Evolutionary conservation across 257 asterid species (phyloP), one percentile per base, ranked within the genome.

Genomic region (Penstemon barbatus): DNA sequence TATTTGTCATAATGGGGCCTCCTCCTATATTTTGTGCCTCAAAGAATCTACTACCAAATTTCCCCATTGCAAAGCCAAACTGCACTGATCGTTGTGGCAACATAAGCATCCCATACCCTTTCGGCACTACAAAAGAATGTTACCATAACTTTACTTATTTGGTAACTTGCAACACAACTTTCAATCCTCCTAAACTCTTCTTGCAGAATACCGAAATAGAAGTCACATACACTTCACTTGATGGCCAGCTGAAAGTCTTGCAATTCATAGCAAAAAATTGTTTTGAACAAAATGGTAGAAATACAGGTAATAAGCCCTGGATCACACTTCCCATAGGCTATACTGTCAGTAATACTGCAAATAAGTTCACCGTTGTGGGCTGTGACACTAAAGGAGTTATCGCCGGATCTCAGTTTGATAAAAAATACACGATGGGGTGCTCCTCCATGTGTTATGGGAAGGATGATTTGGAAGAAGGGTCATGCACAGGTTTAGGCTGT

Each of bases 51-150:
- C 18, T 15, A 15, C 18, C 18, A 15, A 15, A 15, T 15, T 69
- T 12, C 37, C 64, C 68, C 5, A 41, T 74, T 55, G 66, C 72
- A 4, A 15, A 56, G 66, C 42, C 68, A 4, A 53, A 57, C 12
- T 78, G 75, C 54, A 4, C 5, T 3, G 63, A 61, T 43, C 57
- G 42, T 5, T 78, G 83, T 25, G 83, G 80, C 5, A 5, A 51
- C 12, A 42, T 78, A 11, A n/a, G 3, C 33, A 66, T 78, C 57
- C 80, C 80, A 25, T 74, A 39, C 9, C 80, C 83, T 0, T 74
- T 66, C 36, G 78, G 80, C 7, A 38, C 48, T 0, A 5, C 36
- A 2, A 6, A 0, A 12, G 66, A 5, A 4, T 78, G 77, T 19
- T 12, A 0, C 48, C 36, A 40, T 0, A 0, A 11, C 37, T 0